Evolutionary conservation across 306 rosid genomes (phyloP), one percentile per base, ranked within the genome.

Genomic region (Cucurbita pepo): DNA sequence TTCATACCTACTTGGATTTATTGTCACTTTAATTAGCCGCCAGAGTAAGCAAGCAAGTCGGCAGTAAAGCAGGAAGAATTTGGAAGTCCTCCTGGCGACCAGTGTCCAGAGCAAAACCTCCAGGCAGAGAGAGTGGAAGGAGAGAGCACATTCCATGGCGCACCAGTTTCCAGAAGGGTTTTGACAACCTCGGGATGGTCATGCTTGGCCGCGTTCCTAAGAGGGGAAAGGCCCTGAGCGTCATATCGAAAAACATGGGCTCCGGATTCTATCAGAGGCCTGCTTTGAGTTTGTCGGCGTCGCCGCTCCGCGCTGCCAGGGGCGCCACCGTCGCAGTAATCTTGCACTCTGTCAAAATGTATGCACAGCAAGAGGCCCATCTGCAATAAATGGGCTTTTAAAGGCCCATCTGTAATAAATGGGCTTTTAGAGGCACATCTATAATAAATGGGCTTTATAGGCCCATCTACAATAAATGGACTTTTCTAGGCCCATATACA

Each of bases 121-220:
- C 91, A 22, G 96, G 96, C 92, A 36, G 96, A 89, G 75, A 85
- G 78, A 73, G 78, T 82, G 84, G 88, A 86, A 5, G 92, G 96
- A 76, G 94, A 89, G 59, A 94, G 91, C n/a, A 92, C 97, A 61
- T 91, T 91, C 96, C 99, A 89, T 3, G 97, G 96, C 8, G 95
- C 88, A n/a, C 95, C 97, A 30, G 86, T 84, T 59, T 88, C 86
- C 59, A 91, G 90, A 60, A 95, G 91, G 65, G 43, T 19, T 79
- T 78, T 79, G 63, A 89, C 71, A 51, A 75, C 75, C 34, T 71
- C 52, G 77, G 93, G 88, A 66, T 95, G 92, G 74, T 95, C 96
- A 13, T 78, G 82, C 74, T 95, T 86, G 66, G 99, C 88, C 1
- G 96, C 95, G 83, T 91, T 89, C 97, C 91, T 91, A 10, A 91